phyloP scores from a whole-genome alignment of 75 land plant genomes.

The Larix kaempferi region DNA sequence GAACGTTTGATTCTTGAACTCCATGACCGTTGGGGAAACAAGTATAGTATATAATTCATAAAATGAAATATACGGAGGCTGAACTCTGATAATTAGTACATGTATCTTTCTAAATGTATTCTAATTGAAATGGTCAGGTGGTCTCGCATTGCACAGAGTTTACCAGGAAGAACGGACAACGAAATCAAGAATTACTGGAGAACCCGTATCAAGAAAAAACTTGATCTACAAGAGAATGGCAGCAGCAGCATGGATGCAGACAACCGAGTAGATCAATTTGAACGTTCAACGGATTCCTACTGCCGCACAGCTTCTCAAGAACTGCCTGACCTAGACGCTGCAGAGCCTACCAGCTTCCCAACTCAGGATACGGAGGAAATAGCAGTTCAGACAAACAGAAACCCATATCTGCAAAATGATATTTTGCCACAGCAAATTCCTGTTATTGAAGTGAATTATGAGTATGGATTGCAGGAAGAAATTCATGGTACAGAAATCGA shows the following conservation, averaged over 20 bases:
- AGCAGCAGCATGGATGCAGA: background rate
- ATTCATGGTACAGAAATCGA: background rate
- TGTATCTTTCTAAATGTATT: no score
- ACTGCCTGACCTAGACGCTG: background rate
- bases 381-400: background rate
- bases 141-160: constrained; percentile 8
- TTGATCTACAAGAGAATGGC: background rate
- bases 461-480: background rate
- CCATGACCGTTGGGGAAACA: constrained; percentile 39
- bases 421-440: background rate
- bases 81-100: no score
- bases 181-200: constrained; percentile 19
- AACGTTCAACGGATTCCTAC: background rate
- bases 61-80: no score
- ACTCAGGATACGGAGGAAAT: background rate
- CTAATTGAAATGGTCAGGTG: no score
- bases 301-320: background rate
- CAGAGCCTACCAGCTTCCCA: background rate
- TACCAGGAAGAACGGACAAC: constrained; percentile 20
- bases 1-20: constrained; percentile 33
- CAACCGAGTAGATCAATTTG: background rate
- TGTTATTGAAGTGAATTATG: background rate
- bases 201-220: constrained; percentile 17
- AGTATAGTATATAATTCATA: background rate
- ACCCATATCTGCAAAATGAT: background rate